These are phyloP conservation scores for Arabidopsis suecica DNA, from an alignment of 345 rosid genomes.

Conservation along the genomic window DNA sequence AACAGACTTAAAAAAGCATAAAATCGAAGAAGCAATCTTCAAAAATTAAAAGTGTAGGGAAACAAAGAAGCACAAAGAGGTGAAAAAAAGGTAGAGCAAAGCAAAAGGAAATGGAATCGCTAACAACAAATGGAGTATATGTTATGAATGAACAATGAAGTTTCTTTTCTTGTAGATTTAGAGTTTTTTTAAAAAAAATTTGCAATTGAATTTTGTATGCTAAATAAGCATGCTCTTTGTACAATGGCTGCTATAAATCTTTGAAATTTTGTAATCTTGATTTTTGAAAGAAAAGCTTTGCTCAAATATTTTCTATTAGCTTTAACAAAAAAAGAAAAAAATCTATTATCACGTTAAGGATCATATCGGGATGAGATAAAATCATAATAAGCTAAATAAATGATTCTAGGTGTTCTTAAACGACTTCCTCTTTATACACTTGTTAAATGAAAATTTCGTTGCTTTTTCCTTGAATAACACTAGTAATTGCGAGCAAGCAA, in stretches of 20 bases:
- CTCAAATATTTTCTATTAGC: not conserved
- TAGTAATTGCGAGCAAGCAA: conserved; percentile 38
- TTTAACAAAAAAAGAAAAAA: too few relatives aligned
- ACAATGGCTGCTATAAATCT: too few relatives aligned
- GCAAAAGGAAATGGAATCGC: not conserved
- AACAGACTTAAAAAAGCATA: conserved; percentile 6
- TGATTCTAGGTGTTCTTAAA: conserved; percentile 6
- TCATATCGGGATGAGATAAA: not conserved
- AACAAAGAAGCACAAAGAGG: conserved; percentile 12
- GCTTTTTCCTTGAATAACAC: conserved; percentile 13
- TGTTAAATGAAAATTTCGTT: conserved; percentile 6
- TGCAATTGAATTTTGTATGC: not conserved
- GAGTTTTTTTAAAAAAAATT: not conserved
- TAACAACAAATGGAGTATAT: not conserved
- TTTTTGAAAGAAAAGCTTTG: not conserved
- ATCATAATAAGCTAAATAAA: not conserved
- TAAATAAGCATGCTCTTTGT: too few relatives aligned
- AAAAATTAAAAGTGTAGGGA: conserved; percentile 7
- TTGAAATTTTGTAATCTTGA: not conserved
- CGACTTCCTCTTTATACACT: not conserved
- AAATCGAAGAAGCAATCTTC: conserved; percentile 7
- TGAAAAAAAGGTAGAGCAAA: not conserved
- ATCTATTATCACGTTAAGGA: too few relatives aligned
- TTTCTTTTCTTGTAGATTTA: not conserved
- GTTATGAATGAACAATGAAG: not conserved